Evolutionary conservation across 352 stramenopile species (phyloP), one percentile per base, ranked within the genome.

Genomic region (Pythium phragmitis): DNA sequence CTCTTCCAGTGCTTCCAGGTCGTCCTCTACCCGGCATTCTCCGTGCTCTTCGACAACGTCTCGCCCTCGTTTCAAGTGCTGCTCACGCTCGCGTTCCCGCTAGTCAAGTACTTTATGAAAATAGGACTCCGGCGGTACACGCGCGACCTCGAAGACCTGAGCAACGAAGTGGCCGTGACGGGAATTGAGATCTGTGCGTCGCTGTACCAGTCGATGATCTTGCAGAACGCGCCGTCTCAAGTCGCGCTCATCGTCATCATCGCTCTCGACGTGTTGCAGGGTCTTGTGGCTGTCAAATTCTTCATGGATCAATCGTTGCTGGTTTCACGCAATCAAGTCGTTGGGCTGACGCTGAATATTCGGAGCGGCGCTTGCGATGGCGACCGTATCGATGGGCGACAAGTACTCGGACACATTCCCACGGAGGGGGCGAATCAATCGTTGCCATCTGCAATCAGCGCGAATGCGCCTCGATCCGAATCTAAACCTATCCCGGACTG

Each of bases 121-220:
- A 13, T 12, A 2, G 43, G 42, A 2, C 57, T 68, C 17, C 48
- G 34, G 1, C 9, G 8, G 16, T 26, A 30, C 7, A 63, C 62
- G 1, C 26, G 9, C 1, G 17, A n/a, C 16, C 41, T 68, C 21
- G 34, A 61, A 12, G 62, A 68, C 47, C 42, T 36, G 14, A 57
- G 45, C 63, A 53, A n/a, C 17, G 55, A 63, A 17, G 60, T 69
- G 3, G 57, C 47, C 3, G 67, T 73, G 13, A 60, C 28, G 4
- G 67, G 49, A 9, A 47, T 73, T 34, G 67, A 73, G 42, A 66
- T 72, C 34, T 58, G 48, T 12, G 43, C 66, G 11, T 68, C 66
- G 12, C 13, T 72, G 39, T 72, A 72, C 53, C 66, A 72, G 47
- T 65, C 60, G 0, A 68, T 68, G 54, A 65, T 72, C 17, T 43